Evolutionary conservation across 805 yeast species (phyloP).

Genomic region (Wickerhamiella shivajii): DNA sequence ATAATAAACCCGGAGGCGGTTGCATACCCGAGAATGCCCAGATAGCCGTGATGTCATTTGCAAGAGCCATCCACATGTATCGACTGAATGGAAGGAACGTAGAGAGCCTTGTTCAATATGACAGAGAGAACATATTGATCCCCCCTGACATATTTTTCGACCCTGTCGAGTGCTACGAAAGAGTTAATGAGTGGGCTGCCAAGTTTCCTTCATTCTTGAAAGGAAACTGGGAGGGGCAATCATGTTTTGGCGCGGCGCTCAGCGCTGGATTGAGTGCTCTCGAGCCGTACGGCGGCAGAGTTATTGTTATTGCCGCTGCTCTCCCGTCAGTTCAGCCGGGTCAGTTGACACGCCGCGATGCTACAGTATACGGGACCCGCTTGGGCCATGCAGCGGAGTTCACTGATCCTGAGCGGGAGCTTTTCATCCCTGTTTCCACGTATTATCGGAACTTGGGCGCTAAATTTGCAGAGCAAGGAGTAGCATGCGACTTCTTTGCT

Average conservation of each 20-base stretch:
- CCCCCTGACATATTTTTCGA: conserved; percentile 76
- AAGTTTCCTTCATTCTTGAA: conserved; percentile 36
- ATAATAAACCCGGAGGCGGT: conserved; percentile 12
- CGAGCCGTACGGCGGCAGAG: conserved; percentile 56
- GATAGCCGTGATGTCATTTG: conserved; percentile 64
- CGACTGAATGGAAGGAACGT: conserved; percentile 8
- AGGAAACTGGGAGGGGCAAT: conserved; percentile 35
- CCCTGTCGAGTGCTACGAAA: conserved; percentile 47
- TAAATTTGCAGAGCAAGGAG: conserved; percentile 39
- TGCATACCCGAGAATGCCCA: conserved; percentile 30
- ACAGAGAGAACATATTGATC: conserved; percentile 63
- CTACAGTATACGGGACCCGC: conserved; percentile 9
- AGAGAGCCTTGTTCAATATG: conserved; percentile 29
- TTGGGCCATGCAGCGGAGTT: conserved; percentile 17
- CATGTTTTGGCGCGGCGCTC: conserved; percentile 69
- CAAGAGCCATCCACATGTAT: conserved; percentile 55
- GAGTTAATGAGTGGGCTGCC: conserved; percentile 54
- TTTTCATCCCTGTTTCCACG: conserved; percentile 44
- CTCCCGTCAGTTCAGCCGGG: conserved; percentile 81
- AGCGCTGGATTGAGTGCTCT: conserved; percentile 52
- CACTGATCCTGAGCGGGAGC: conserved; percentile 29
- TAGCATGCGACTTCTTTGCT: conserved; percentile 67
- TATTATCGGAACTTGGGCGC: conserved; percentile 48
- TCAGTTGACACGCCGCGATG: conserved; percentile 26
- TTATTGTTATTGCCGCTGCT: conserved; percentile 48